A percentile compares a stretch with the other conserved stretches of the same genome.
These are phyloP conservation scores for Camellia sinensis DNA, from an alignment of 148 eudicot genomes.

Conservation along the genomic window DNA sequence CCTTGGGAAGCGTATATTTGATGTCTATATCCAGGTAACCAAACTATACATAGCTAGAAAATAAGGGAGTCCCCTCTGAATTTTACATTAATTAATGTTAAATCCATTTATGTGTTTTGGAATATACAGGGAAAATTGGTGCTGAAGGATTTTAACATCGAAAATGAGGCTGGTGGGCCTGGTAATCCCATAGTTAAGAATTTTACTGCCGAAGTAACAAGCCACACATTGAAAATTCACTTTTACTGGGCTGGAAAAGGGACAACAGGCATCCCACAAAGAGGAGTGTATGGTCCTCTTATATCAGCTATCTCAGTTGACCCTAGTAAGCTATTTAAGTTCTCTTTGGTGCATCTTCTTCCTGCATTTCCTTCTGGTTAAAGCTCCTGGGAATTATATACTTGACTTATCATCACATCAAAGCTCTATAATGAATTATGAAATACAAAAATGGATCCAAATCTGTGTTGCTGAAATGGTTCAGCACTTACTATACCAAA, in stretches of 20 bases:
- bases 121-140: slow-evolving; percentile 37
- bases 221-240: slow-evolving; percentile 50
- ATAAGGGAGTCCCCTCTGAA: background rate
- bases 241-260: slow-evolving; percentile 66
- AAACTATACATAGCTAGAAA: background rate
- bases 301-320: slow-evolving; percentile 59
- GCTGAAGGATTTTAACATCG: slow-evolving; percentile 54
- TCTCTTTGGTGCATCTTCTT: background rate
- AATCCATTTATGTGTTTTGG: background rate
- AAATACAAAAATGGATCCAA: no score
- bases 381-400: background rate
- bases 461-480: no score
- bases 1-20: slow-evolving; percentile 53
- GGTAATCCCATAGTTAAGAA: slow-evolving; percentile 40
- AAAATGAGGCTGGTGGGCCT: slow-evolving; percentile 49
- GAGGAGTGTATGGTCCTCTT: slow-evolving; percentile 61
- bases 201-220: slow-evolving; percentile 34
- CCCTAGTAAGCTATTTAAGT: slow-evolving; percentile 36
- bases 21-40: slow-evolving; percentile 54
- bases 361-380: background rate
- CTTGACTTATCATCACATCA: background rate
- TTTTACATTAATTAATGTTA: background rate
- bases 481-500: background rate
- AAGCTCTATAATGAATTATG: no score
- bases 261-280: slow-evolving; percentile 50